These are phyloP conservation scores for Leccinum pachyderme DNA, from an alignment of 1,284 basidiomycete species.

Conservation along the genomic window DNA sequence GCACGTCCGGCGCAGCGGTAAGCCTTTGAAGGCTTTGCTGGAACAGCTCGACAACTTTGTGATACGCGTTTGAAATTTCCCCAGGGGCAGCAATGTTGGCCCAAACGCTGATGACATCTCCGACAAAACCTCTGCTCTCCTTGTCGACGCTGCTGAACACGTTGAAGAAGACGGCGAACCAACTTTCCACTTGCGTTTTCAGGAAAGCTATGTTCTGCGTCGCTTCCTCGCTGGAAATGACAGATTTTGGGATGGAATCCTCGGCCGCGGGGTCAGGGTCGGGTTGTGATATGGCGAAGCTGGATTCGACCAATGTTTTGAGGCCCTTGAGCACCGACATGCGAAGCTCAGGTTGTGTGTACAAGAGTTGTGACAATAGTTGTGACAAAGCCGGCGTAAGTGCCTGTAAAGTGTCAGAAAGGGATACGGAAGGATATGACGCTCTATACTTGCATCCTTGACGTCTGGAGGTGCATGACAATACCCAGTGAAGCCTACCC, in stretches of 20 bases:
- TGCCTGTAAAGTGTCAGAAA: slow-evolving; percentile 42
- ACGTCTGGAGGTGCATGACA: slow-evolving; percentile 65
- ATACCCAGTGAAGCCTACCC: slow-evolving; percentile 89
- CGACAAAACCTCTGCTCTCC: slow-evolving; percentile 80
- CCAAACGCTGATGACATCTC: slow-evolving; percentile 89
- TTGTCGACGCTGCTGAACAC: slow-evolving; percentile 85
- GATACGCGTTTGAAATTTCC: slow-evolving; percentile 81
- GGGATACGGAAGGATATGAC: neutral
- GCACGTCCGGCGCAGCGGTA: slow-evolving; percentile 30
- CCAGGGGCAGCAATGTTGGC: slow-evolving; percentile 71
- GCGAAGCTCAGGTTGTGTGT: slow-evolving; percentile 84
- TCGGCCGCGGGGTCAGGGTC: slow-evolving; percentile 31
- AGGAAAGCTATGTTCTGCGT: slow-evolving; percentile 73
- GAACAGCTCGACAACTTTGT: slow-evolving; percentile 78
- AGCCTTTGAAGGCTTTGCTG: slow-evolving; percentile 60
- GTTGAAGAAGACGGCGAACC: slow-evolving; percentile 95
- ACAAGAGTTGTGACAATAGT: slow-evolving; percentile 89
- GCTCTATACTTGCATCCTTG: slow-evolving; percentile 27
- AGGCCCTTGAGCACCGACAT: slow-evolving; percentile 82
- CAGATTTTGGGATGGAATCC: slow-evolving; percentile 17
- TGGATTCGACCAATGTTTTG: slow-evolving; percentile 78
- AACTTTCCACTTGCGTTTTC: slow-evolving; percentile 81
- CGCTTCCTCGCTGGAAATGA: slow-evolving; percentile 55
- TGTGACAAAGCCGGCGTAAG: slow-evolving; percentile 77
- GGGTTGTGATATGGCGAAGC: slow-evolving; percentile 44